Base-by-base conservation (phyloP, 805 yeast species). In the Komagataella populi region DNA sequence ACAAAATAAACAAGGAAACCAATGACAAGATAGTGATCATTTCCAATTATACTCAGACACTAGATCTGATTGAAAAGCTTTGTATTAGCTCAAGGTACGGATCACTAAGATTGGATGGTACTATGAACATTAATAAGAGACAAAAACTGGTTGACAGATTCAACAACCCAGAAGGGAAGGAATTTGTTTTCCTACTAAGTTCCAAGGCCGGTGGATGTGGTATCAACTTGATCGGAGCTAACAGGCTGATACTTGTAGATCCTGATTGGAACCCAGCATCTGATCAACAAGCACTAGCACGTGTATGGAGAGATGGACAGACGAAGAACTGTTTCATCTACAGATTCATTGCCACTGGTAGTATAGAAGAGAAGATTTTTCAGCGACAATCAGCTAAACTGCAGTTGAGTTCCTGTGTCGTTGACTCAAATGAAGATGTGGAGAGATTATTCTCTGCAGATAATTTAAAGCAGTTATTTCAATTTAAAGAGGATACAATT, bases 191-290 rank as follows among this genome's bases (percentile, higher is more conserved):
- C 59, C 71, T 93, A 54, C 70, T 93, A 50, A 87, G 96, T 63
- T 87, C 96, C 6, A 93, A 93, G 65, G 99, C 99, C 1, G 99
- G 99, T 59, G 99, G 99, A 1, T 93, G 99, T 72, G 99, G 99
- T 68, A 87, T 93, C 60, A 93, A 93, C 64, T 75, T 93, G 59
- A 91, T 93, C 60, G 99, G 99, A 10, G 99, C 98, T 2, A 93
- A 93, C 57, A 74, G 99, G 55, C 71, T 93, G 55, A 79, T 93
- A 18, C 70, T 93, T 48, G 72, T 93, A 62, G 99, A 93, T 63
- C 83, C 83, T 0, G 99, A 93, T 64, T 93, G 99, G 99, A 91
- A 91, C 61, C 99, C 99, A 0, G 98, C 99, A 0, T 84, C 96
- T 1, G 99, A 91, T 63, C 98, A 93, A 64, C 99, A 91, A 67